These are phyloP conservation scores for Microbotryum lychnidis-dioicae DNA, from an alignment of 1,284 basidiomycete species.

Conservation along the genomic window DNA sequence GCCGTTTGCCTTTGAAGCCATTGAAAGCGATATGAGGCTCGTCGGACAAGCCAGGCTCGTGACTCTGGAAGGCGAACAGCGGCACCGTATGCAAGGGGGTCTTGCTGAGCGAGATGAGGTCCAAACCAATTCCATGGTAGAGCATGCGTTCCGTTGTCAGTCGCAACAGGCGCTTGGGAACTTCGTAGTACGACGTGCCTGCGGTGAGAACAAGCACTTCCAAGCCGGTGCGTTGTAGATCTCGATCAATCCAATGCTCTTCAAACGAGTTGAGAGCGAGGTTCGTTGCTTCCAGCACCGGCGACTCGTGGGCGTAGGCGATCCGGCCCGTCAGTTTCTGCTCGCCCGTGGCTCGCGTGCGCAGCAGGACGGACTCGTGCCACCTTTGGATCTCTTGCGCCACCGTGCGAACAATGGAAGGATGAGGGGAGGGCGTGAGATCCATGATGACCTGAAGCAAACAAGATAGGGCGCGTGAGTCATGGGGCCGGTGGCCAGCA, in stretches of 20 bases:
- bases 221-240: conserved; percentile 82
- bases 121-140: conserved; percentile 84
- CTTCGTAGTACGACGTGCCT: conserved; percentile 88
- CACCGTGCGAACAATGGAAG: conserved; percentile 16
- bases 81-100: conserved; percentile 77
- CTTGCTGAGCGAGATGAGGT: conserved; percentile 84
- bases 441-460: conserved; percentile 75
- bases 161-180: conserved; percentile 79
- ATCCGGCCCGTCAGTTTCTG: conserved; percentile 67
- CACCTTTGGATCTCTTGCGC: conserved; percentile 20
- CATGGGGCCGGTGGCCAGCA: not conserved
- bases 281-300: conserved; percentile 88
- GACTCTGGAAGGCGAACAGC: conserved; percentile 36
- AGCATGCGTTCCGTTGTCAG: conserved; percentile 92
- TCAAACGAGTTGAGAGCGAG: conserved; percentile 87
- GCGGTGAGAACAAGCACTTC: conserved; percentile 73
- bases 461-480: conserved; percentile 29
- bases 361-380: conserved; percentile 29
- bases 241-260: conserved; percentile 91
- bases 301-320: conserved; percentile 86
- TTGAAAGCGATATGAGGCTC: not conserved
- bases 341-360: conserved; percentile 39
- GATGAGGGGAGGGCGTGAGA: conserved; percentile 46
- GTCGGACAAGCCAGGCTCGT: conserved; percentile 12
- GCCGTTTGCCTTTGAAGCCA: no score